Percentiles rank a stretch among this genome's conserved stretches.
phyloP scores from a whole-genome alignment of 2,329 filamentous ascomycete genomes.

The Pestalotiopsis sp. region DNA sequence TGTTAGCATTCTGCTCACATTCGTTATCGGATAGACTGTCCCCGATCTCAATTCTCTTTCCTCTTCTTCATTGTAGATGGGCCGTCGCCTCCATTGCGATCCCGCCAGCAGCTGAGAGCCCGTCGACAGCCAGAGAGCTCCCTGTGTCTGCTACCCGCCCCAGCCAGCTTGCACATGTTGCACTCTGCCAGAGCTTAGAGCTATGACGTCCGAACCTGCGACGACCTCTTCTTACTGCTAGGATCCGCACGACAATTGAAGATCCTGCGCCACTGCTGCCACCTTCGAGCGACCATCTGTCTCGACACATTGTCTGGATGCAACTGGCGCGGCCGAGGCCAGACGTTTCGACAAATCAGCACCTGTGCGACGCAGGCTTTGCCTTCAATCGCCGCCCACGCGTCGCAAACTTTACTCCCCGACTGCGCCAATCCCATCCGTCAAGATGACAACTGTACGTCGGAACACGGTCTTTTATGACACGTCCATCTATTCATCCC shows the following conservation, averaged over 20 bases:
- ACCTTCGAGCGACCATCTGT: neutral
- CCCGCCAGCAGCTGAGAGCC: slow-evolving; percentile 17
- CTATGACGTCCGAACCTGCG: slow-evolving; percentile 32
- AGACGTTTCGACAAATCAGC: slow-evolving; percentile 19
- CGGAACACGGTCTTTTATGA: neutral
- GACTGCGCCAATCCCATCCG: slow-evolving; percentile 18
- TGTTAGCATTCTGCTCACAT: neutral
- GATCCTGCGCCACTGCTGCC: neutral
- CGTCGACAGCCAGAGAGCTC: neutral
- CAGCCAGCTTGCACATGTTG: slow-evolving; percentile 21
- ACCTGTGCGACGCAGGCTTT: slow-evolving; percentile 20
- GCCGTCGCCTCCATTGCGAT: slow-evolving; percentile 19
- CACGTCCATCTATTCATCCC: too few relatives aligned
- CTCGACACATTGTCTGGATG: slow-evolving; percentile 20
- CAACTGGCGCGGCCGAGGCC: slow-evolving; percentile 20
- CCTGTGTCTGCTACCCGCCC: slow-evolving; percentile 4
- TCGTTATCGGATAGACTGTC: slow-evolving; percentile 3
- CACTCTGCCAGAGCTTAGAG: slow-evolving; percentile 15
- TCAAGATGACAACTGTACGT: slow-evolving; percentile 39
- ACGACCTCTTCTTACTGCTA: slow-evolving; percentile 16
- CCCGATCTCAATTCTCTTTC: neutral
- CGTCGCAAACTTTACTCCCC: slow-evolving; percentile 16
- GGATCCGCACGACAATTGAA: neutral
- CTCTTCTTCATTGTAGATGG: neutral
- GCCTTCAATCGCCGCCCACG: slow-evolving; percentile 8